A percentile compares a stretch with the other conserved stretches of the same genome.
Evolutionary conservation across 164 flowering plant species (phyloP).

Genomic region (Dillenia turbinata): DNA sequence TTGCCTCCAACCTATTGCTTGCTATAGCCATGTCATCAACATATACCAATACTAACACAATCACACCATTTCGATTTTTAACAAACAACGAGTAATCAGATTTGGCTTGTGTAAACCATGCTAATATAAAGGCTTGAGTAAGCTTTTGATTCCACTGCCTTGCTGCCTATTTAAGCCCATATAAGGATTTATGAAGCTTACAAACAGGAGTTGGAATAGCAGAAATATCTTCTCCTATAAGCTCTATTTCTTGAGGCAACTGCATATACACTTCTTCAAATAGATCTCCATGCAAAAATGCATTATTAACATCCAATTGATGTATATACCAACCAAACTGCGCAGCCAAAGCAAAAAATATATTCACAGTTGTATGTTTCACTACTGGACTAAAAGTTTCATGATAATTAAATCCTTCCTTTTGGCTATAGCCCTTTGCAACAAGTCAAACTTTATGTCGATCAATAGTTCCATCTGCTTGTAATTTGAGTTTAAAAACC

Average conservation of each 20-base stretch:
- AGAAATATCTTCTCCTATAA: not conserved
- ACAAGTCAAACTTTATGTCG: not conserved
- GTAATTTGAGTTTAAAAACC: not conserved
- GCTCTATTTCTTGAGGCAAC: not conserved
- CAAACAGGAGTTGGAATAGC: not conserved
- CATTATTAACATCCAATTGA: conserved; percentile 1
- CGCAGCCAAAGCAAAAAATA: not conserved
- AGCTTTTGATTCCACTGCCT: not conserved
- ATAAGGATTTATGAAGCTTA: not conserved
- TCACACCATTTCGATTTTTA: no score
- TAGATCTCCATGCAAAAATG: not conserved
- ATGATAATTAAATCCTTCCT: not conserved
- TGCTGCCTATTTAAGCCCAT: not conserved
- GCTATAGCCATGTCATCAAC: no score
- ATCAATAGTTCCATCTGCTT: not conserved
- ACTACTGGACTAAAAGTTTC: conserved; percentile 4
- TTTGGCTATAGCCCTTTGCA: conserved; percentile 4
- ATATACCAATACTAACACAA: no score
- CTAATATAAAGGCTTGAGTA: not conserved
- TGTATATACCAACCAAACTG: not conserved
- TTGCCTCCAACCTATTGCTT: no score
- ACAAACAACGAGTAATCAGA: not conserved
- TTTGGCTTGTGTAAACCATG: not conserved
- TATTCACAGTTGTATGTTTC: not conserved
- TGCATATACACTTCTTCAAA: not conserved